These are phyloP conservation scores for Sporothrix pallida DNA, from an alignment of 2,329 filamentous ascomycete genomes.

Conservation along the genomic window DNA sequence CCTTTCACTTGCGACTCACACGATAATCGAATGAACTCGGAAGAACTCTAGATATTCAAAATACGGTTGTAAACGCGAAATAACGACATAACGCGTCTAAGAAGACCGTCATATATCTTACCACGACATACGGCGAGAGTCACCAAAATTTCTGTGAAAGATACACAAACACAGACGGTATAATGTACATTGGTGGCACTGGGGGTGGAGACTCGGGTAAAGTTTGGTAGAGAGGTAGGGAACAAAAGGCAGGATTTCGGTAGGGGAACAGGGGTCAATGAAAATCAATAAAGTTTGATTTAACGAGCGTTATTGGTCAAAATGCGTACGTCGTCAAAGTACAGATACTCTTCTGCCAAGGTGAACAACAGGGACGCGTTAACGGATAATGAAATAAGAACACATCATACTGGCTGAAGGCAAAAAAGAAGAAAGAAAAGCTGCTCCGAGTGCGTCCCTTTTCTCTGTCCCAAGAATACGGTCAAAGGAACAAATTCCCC, in stretches of 20 bases:
- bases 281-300: constrained; percentile 26
- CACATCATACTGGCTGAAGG: no score
- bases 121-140: no score
- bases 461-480: constrained; percentile 1
- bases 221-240: not conserved
- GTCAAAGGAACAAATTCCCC: constrained; percentile 1
- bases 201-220: not conserved
- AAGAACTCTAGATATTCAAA: not conserved
- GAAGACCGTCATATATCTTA: not conserved
- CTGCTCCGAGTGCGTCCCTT: not conserved
- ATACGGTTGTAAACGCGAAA: not conserved
- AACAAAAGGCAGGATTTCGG: not conserved
- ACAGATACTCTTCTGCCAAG: no score
- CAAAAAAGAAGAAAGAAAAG: not conserved
- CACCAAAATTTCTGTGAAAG: not conserved
- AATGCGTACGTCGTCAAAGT: not conserved
- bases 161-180: not conserved
- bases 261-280: not conserved
- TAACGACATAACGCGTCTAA: not conserved
- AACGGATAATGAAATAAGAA: not conserved
- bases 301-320: not conserved
- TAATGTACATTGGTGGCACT: constrained; percentile 15
- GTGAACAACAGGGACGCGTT: no score
- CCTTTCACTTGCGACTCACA: not conserved
- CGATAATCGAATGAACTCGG: not conserved